Percentiles rank a stretch among this genome's conserved stretches.
Conservation (phyloP, 306 rosid genomes). For the Cicer judaicum region DNA sequence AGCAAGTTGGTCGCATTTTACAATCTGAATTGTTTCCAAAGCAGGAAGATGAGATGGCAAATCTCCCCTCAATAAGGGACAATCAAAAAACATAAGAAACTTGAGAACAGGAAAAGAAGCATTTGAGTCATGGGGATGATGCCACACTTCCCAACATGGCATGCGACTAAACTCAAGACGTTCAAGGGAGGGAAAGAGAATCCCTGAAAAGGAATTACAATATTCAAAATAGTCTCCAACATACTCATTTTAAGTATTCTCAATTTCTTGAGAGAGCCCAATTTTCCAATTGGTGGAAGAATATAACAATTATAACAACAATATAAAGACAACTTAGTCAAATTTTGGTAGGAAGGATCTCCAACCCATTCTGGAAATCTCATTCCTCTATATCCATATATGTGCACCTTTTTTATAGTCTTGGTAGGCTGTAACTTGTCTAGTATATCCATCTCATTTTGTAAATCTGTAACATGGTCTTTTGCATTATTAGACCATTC, state of each 20-base stretch:
- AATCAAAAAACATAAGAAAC: fast-evolving
- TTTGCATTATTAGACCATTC: not conserved
- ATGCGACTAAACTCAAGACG: not conserved
- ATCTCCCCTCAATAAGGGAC: too few relatives aligned
- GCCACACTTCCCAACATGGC: not conserved
- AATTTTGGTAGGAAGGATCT: not conserved
- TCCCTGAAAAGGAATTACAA: not conserved
- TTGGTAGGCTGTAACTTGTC: not conserved
- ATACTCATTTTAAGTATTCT: not conserved
- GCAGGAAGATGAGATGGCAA: slow-evolving; percentile 8
- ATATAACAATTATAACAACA: not conserved
- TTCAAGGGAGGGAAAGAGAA: not conserved
- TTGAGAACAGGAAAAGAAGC: not conserved
- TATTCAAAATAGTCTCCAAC: not conserved
- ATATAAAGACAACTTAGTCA: not conserved
- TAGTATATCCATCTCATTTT: slow-evolving; percentile 9
- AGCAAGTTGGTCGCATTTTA: not conserved
- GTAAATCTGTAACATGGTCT: not conserved
- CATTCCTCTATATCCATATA: not conserved
- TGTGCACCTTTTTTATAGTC: fast-evolving
- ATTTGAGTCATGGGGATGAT: not conserved
- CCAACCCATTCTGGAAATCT: not conserved
- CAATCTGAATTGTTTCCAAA: not conserved
- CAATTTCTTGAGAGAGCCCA: not conserved
- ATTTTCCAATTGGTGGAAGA: slow-evolving; percentile 20